Evolutionary conservation across 495 filamentous ascomycete species (phyloP), one percentile per base, ranked within the genome.

Genomic region (Pyrenula massariospora): DNA sequence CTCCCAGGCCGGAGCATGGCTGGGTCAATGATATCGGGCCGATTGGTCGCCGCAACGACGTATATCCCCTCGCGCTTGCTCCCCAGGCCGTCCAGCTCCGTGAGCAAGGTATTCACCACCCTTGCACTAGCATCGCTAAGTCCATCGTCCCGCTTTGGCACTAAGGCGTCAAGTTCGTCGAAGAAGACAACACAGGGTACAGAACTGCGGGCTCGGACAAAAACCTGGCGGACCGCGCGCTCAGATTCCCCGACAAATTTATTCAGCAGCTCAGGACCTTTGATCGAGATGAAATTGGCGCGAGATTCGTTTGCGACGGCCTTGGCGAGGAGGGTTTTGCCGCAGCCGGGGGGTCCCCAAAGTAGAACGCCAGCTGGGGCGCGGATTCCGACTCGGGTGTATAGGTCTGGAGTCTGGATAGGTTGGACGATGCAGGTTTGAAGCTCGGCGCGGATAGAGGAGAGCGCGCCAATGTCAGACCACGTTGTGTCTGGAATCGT

Each of bases 201-300:
- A 8, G 84, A 88, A 0, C 87, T 87, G 23, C 91, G 81, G 10
- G 93, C 93, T 12, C 93, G 85, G 51, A 85, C 81, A 66, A 98
- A 98, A 1, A 96, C 88, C 66, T 95, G 89, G 15, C 93, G 84
- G 2, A 98, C 88, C 0, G 93, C 88, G 19, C 91, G 84, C 68
- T 98, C 93, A 20, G 86, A 91, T 67, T 98, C 93, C 60, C 93
- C 93, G 24, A 98, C 91, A 61, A 88, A 98, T 70, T 96, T 96
- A 72, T 95, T 95, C 48, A 94, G 79, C 2, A 96, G 76, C 63
- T 96, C 91, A 2, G 93, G 92, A 0, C 93, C 93, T 73, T 95
- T 96, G 71, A 98, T 88, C 60, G 87, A 90, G 70, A 98, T 98
- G 77, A 98, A 98, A 69, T 96, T 97, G 24, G 94, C 93, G 60